Conservation (phyloP, 1,284 basidiomycete species). For the Trichosporon inkin region DNA sequence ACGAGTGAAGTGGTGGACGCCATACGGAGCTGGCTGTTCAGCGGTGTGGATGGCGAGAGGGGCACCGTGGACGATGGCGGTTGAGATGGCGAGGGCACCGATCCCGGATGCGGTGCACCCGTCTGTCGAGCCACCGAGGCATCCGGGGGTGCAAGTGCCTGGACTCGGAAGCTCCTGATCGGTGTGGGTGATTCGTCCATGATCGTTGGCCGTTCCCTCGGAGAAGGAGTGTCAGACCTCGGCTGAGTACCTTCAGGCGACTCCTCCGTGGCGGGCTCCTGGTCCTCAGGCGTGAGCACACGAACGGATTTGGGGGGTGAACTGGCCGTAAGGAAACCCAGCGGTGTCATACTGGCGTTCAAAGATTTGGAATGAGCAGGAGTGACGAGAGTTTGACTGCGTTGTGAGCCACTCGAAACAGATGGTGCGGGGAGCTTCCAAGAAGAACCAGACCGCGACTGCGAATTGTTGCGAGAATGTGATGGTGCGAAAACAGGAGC, state of each 20-base stretch:
- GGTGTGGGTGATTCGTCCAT: conserved; percentile 27
- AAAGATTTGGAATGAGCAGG: not conserved
- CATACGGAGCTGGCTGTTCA: not conserved
- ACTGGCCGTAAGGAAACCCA: not conserved
- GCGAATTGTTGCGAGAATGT: not conserved
- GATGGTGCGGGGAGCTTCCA: not conserved
- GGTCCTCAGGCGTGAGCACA: not conserved
- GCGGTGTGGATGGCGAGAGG: not conserved
- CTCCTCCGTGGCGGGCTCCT: conserved; percentile 2
- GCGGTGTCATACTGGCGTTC: not conserved
- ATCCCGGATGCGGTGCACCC: not conserved
- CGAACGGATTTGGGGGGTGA: not conserved
- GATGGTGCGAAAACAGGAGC: conserved; percentile 14
- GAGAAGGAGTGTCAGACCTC: not conserved
- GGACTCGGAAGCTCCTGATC: conserved; percentile 13
- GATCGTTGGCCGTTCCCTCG: conserved; percentile 10
- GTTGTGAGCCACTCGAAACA: conserved; percentile 3
- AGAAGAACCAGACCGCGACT: conserved; percentile 3
- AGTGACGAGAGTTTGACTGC: not conserved
- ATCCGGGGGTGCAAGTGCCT: conserved; percentile 14
- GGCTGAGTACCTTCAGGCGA: not conserved
- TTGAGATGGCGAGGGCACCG: not conserved
- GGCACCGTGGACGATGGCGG: not conserved
- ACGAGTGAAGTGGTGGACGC: not conserved
- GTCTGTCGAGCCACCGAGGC: not conserved